phyloP scores from a whole-genome alignment of 495 filamentous ascomycete species.

The Tuber indicum region DNA sequence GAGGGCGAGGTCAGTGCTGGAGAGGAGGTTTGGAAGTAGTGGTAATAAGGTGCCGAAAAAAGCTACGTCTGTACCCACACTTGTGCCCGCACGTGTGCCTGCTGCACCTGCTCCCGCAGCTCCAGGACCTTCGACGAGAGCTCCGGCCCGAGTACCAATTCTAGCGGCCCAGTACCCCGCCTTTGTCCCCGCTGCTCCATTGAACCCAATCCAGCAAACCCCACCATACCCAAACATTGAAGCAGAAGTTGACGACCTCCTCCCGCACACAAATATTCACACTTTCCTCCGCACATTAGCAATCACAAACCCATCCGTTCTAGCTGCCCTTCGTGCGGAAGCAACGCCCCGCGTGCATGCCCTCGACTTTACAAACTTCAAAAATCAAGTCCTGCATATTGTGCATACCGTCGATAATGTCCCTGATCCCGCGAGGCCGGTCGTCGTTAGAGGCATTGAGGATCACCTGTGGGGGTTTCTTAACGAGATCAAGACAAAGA shows the following conservation, averaged over 20 bases:
- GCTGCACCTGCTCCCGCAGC: neutral
- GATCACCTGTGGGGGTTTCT: neutral
- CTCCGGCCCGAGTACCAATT: neutral
- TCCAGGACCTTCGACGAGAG: neutral
- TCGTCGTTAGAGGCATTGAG: neutral
- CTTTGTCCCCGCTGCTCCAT: neutral
- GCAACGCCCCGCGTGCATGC: neutral
- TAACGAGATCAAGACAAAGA: neutral
- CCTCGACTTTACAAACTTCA: neutral
- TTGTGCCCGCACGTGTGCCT: neutral
- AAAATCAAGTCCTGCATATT: neutral
- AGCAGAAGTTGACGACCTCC: slow-evolving; percentile 3
- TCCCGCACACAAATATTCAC: neutral
- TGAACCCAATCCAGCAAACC: neutral
- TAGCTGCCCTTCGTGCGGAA: neutral
- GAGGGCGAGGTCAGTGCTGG: neutral
- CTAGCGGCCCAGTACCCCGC: neutral
- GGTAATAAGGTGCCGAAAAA: neutral
- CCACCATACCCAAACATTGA: neutral
- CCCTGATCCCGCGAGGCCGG: neutral
- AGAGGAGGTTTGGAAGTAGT: neutral
- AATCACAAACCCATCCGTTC: neutral
- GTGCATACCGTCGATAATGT: neutral
- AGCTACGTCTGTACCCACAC: neutral
- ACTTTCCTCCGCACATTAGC: neutral